Conservation (phyloP, 305 asterid species). For the Fraxinus dipetala region DNA sequence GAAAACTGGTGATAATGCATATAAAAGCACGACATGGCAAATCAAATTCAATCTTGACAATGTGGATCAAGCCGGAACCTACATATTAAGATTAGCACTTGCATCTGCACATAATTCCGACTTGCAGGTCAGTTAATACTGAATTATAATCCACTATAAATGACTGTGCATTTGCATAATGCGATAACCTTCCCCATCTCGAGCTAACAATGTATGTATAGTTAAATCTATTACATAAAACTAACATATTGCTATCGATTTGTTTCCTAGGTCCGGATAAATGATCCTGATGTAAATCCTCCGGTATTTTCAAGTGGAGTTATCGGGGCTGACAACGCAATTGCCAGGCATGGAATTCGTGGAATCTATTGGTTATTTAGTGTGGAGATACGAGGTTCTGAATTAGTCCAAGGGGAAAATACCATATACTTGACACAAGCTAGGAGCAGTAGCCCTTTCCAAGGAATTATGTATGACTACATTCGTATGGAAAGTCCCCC, state of each 20-base stretch:
- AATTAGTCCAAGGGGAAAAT: conserved; percentile 2
- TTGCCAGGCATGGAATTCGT: conserved; percentile 49
- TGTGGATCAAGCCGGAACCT: conserved; percentile 34
- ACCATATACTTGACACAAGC: conserved; percentile 51
- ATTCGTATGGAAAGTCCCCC: conserved; percentile 53
- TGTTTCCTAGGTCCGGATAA: conserved; percentile 45
- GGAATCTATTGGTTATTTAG: conserved; percentile 37
- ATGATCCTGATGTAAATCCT: conserved; percentile 35
- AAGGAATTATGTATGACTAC: conserved; percentile 61
- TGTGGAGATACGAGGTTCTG: conserved; percentile 21
- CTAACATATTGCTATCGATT: neutral
- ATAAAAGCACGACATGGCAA: conserved; percentile 69
- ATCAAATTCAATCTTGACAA: conserved; percentile 45
- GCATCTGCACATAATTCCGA: conserved; percentile 52
- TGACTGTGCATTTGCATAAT: neutral
- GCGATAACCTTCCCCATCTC: neutral
- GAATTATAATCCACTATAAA: neutral
- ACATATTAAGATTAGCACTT: conserved; percentile 59
- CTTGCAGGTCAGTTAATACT: conserved; percentile 34
- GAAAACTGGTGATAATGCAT: conserved; percentile 43
- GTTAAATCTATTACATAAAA: neutral
- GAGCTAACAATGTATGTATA: conserved; percentile 7
- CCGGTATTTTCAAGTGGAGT: conserved; percentile 41
- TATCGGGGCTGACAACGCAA: conserved; percentile 36
- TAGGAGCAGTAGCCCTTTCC: conserved; percentile 51